phyloP scores from a whole-genome alignment of 106 monocot genomes.

The Acanthochlamys bracteata region DNA sequence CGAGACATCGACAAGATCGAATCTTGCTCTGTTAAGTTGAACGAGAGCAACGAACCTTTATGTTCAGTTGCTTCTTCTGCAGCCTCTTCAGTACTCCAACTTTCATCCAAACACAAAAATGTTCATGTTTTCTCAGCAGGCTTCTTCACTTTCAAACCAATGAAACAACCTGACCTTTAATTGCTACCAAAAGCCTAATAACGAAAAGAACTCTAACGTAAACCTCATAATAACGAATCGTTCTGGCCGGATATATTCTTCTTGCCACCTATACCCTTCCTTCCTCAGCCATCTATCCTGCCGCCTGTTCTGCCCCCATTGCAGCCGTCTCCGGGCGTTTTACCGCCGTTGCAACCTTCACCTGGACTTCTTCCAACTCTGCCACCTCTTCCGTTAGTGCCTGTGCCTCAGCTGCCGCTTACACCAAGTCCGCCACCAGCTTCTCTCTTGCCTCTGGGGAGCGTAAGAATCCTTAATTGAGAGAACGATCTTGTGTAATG shows the following conservation, averaged over 20 bases:
- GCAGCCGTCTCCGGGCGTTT: constrained; percentile 15
- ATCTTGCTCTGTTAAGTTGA: constrained; percentile 41
- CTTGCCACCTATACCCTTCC: constrained; percentile 5
- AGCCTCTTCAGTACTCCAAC: constrained; percentile 7
- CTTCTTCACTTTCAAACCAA: constrained; percentile 46
- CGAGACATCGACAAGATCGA: constrained; percentile 8
- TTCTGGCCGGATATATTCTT: constrained; percentile 8
- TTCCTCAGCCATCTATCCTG: constrained; percentile 8
- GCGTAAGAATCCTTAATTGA: no score
- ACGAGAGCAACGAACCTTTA: constrained; percentile 42
- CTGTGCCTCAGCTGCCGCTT: neutral
- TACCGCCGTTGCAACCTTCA: constrained; percentile 23
- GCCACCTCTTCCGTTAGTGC: neutral
- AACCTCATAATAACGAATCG: no score
- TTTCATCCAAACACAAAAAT: constrained; percentile 8
- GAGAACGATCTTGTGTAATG: no score
- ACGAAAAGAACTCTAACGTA: neutral
- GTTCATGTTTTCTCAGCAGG: constrained; percentile 48
- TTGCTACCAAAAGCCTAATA: constrained; percentile 28
- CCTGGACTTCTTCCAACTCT: neutral
- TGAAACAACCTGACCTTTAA: constrained; percentile 29
- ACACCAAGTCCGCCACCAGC: no score
- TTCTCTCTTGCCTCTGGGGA: no score
- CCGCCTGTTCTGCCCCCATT: constrained; percentile 18
- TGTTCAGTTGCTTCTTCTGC: constrained; percentile 32